Conservation (phyloP, 2,329 filamentous ascomycete genomes). For the Talaromyces sp. region DNA sequence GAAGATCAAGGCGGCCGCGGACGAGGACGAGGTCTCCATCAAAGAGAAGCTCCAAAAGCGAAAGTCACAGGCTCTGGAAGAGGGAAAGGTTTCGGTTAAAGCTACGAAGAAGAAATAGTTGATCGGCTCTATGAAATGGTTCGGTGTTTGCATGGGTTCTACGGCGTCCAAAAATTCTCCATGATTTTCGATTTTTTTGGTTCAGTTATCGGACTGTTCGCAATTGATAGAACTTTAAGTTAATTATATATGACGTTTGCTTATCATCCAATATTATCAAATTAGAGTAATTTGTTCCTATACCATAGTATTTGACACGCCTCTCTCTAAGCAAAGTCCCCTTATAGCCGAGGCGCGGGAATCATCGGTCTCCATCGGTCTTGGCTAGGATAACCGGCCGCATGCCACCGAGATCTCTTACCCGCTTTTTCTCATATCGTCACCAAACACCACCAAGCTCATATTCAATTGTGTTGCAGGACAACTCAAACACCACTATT, state of each 20-base stretch:
- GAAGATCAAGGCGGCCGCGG: slow-evolving; percentile 36
- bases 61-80: slow-evolving; percentile 47
- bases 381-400: neutral
- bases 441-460: neutral
- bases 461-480: slow-evolving; percentile 10
- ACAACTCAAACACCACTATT: no score
- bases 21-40: slow-evolving; percentile 40
- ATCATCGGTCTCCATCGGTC: slow-evolving; percentile 8
- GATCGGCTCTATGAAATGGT: slow-evolving; percentile 1
- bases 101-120: neutral
- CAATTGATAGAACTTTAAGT: neutral
- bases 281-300: no score
- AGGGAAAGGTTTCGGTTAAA: slow-evolving; percentile 35
- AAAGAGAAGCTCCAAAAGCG: slow-evolving; percentile 51
- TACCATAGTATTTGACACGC: no score
- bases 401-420: neutral
- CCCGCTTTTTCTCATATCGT: slow-evolving; percentile 8
- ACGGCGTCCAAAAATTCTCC: slow-evolving; percentile 23
- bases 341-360: slow-evolving; percentile 13
- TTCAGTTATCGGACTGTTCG: neutral
- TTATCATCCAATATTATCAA: no score
- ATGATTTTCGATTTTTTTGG: neutral
- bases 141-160: slow-evolving; percentile 24
- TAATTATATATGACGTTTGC: slow-evolving; percentile 2
- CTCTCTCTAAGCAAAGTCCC: neutral